These are phyloP conservation scores for Exophiala bonariae DNA, from an alignment of 2,329 filamentous ascomycete genomes.

Conservation along the genomic window DNA sequence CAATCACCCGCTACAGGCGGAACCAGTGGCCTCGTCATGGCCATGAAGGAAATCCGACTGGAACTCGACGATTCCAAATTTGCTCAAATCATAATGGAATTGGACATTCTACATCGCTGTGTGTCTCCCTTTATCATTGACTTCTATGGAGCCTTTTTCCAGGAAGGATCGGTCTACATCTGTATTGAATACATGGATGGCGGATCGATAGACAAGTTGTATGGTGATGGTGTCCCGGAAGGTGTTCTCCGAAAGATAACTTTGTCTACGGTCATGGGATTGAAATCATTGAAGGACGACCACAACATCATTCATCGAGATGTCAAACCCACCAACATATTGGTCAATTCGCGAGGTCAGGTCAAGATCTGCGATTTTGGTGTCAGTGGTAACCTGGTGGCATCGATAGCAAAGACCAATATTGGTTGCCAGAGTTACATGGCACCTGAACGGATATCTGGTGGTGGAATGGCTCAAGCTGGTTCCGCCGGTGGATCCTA, in stretches of 20 bases:
- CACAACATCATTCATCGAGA: constrained; percentile 99
- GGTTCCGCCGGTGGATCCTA: constrained; percentile 80
- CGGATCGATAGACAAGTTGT: constrained; percentile 94
- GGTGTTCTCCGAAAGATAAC: constrained; percentile 86
- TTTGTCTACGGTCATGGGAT: constrained; percentile 81
- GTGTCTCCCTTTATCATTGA: constrained; percentile 96
- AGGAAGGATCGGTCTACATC: constrained; percentile 97
- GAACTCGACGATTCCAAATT: constrained; percentile 97
- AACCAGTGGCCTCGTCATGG: constrained; percentile 80
- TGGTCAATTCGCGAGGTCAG: constrained; percentile 85
- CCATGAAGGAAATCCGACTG: constrained; percentile 97
- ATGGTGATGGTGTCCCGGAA: constrained; percentile 86
- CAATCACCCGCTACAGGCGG: constrained; percentile 31
- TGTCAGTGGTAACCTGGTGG: constrained; percentile 92
- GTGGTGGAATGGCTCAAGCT: constrained; percentile 72
- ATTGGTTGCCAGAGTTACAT: constrained; percentile 99
- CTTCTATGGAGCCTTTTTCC: constrained; percentile 98
- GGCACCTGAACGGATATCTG: constrained; percentile 93
- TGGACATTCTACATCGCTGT: constrained; percentile 93
- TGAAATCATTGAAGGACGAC: constrained; percentile 92
- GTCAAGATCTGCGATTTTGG: constrained; percentile 99
- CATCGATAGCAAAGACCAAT: constrained; percentile 97
- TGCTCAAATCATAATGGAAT: constrained; percentile 93
- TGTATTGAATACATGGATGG: constrained; percentile 99
- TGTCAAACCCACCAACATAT: constrained; percentile 98